phyloP scores from a whole-genome alignment of 106 monocot genomes.

The Acanthochlamys bracteata region DNA sequence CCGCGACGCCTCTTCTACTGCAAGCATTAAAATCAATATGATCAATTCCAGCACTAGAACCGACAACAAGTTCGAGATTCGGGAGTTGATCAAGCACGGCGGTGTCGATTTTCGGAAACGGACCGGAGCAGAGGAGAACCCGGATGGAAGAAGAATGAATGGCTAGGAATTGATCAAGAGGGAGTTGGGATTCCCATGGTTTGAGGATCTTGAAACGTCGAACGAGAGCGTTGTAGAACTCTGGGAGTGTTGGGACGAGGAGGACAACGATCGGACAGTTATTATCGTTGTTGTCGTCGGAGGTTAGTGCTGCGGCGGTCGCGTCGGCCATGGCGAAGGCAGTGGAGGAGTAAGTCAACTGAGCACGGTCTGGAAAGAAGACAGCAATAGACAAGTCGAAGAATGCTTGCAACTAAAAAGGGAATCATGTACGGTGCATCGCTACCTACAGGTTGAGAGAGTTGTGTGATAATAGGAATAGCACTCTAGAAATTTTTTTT shows the following conservation, averaged over 20 bases:
- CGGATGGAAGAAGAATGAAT: conserved; percentile 7
- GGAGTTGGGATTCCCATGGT: conserved; percentile 10
- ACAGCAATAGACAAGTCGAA: no score
- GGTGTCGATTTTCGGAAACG: background rate
- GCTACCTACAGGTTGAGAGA: no score
- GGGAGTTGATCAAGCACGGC: conserved; percentile 14
- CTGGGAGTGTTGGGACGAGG: conserved; percentile 1
- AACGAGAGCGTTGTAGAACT: background rate
- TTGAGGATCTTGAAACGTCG: conserved; percentile 1
- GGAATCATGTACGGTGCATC: no score
- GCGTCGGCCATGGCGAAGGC: no score
- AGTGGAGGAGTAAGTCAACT: no score
- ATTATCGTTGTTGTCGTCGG: no score
- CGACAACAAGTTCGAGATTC: conserved; percentile 11
- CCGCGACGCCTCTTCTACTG: conserved; percentile 18
- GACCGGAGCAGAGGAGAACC: conserved; percentile 8
- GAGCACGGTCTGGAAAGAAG: no score
- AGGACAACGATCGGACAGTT: no score
- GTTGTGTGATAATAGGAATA: no score
- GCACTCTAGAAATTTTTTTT: no score
- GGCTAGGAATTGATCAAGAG: conserved; percentile 7
- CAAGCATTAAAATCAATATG: conserved; percentile 28
- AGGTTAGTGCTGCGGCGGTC: no score
- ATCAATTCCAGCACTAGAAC: conserved; percentile 8
- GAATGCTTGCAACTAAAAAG: no score